phyloP scores from a whole-genome alignment of 2,329 filamentous ascomycete genomes.

The Phaeosphaeria sp. region DNA sequence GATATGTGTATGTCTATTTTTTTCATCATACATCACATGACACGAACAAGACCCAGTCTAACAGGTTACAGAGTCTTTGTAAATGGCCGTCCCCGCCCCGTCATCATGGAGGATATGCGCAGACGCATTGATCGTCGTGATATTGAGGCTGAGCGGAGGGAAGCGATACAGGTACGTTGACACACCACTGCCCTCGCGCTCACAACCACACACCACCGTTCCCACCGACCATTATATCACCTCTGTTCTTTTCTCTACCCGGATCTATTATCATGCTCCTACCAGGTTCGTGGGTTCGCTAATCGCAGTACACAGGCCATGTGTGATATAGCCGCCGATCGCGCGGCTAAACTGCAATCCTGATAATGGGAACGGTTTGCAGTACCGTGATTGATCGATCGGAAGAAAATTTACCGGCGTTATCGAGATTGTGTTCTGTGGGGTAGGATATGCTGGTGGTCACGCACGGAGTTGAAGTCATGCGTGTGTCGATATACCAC shows the following conservation, averaged over 20 bases:
- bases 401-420: no score
- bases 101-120: slow-evolving; percentile 84
- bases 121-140: slow-evolving; percentile 73
- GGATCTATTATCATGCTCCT: no score
- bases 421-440: no score
- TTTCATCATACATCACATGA: no score
- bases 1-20: slow-evolving; percentile 69
- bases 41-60: not conserved
- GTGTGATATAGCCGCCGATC: slow-evolving; percentile 86
- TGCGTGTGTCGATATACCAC: no score
- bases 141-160: slow-evolving; percentile 69
- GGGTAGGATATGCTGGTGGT: no score
- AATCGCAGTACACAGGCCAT: slow-evolving; percentile 67
- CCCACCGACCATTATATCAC: no score
- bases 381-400: no score
- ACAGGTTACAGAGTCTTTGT: slow-evolving; percentile 73
- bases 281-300: no score
- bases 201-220: not conserved
- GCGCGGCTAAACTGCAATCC: slow-evolving; percentile 65
- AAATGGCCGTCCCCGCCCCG: slow-evolving; percentile 74
- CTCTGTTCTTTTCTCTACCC: no score
- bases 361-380: not conserved
- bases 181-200: not conserved
- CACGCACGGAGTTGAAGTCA: no score
- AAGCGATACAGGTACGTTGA: slow-evolving; percentile 72